Percentiles rank a stretch among this genome's conserved stretches.
Evolutionary conservation across 306 rosid genomes (phyloP).

Genomic region (Begonia peltatifolia): DNA sequence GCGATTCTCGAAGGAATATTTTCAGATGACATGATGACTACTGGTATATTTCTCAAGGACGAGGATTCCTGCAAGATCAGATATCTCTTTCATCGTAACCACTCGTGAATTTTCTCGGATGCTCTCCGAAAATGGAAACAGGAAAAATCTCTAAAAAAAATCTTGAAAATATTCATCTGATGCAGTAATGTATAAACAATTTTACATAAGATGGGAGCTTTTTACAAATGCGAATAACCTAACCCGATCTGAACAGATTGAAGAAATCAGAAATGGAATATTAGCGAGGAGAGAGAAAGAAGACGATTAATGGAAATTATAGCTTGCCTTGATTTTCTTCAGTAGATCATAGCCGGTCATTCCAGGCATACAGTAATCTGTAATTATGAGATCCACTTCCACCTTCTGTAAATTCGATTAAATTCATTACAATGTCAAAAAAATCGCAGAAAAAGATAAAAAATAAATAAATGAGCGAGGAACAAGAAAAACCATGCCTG

Average conservation of each 20-base stretch:
- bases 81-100: not conserved
- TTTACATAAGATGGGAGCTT: too few relatives aligned
- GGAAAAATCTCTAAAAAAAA: slow-evolving; percentile 18
- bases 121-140: not conserved
- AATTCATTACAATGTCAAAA: too few relatives aligned
- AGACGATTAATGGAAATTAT: slow-evolving; percentile 2
- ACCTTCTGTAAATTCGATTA: slow-evolving; percentile 27
- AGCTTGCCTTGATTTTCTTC: slow-evolving; percentile 72
- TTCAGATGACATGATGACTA: slow-evolving; percentile 93
- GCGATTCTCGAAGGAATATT: slow-evolving; percentile 80
- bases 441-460: slow-evolving; percentile 12
- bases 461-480: slow-evolving; percentile 11
- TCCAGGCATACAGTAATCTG: slow-evolving; percentile 97
- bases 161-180: not conserved
- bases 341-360: slow-evolving; percentile 98
- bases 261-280: too few relatives aligned
- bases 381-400: slow-evolving; percentile 82
- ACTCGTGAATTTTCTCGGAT: not conserved
- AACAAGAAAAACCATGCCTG: slow-evolving; percentile 27
- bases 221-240: too few relatives aligned
- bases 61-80: slow-evolving; percentile 70
- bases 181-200: too few relatives aligned
- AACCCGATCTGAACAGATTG: too few relatives aligned
- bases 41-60: slow-evolving; percentile 76
- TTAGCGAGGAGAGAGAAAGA: not conserved